Evolutionary conservation across 192 early-diverging fungal species (phyloP).

Genomic region (Dispira parvispora): DNA sequence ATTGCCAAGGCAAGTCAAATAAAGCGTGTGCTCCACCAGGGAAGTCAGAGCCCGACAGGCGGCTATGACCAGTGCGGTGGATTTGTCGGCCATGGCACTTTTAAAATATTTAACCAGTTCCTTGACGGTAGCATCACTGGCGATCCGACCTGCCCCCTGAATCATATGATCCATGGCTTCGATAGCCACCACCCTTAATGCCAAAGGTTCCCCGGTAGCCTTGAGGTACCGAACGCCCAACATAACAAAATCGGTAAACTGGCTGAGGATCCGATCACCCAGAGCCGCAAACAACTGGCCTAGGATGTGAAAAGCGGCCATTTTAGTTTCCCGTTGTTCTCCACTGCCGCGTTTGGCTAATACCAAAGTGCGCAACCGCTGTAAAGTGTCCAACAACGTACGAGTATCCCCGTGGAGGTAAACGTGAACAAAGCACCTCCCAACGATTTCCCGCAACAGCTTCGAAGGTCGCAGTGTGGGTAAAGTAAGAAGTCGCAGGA

Average conservation of each 20-base stretch:
- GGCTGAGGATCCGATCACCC: conserved; percentile 31
- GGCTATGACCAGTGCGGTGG: conserved; percentile 25
- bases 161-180: conserved; percentile 43
- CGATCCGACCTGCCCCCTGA: conserved; percentile 49
- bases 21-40: conserved; percentile 15
- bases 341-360: conserved; percentile 36
- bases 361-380: conserved; percentile 38
- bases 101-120: conserved; percentile 55
- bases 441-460: conserved; percentile 52
- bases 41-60: conserved; percentile 14
- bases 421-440: conserved; percentile 44
- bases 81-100: conserved; percentile 49
- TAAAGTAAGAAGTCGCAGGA: conserved; percentile 51
- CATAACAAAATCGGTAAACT: conserved; percentile 24
- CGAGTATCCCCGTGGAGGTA: conserved; percentile 61
- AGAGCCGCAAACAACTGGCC: conserved; percentile 64
- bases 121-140: conserved; percentile 45
- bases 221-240: conserved; percentile 13
- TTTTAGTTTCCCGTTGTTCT: conserved; percentile 8
- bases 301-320: conserved; percentile 50
- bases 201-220: conserved; percentile 19
- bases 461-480: conserved; percentile 41
- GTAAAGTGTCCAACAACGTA: conserved; percentile 62
- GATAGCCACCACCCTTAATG: conserved; percentile 51
- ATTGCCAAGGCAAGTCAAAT: conserved; percentile 7